Evolutionary conservation across 768 basidiomycete species (phyloP).

Genomic region (Neoboletus brunneissimus): DNA sequence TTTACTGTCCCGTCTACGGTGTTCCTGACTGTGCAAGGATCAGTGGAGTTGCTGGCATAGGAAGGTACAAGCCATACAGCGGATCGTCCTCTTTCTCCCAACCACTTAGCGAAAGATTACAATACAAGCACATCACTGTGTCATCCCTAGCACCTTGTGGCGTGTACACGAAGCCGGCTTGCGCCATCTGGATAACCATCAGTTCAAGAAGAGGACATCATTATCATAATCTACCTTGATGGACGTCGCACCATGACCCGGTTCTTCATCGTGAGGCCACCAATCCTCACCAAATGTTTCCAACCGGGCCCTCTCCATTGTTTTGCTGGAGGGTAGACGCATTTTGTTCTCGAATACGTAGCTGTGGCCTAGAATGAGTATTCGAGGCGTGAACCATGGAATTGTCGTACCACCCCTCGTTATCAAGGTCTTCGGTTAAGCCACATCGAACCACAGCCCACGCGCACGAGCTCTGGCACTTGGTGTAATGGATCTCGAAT

Average conservation of each 20-base stretch:
- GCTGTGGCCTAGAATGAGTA: constrained; percentile 35
- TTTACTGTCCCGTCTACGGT: constrained; percentile 62
- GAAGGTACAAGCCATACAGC: constrained; percentile 48
- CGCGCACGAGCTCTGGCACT: constrained; percentile 63
- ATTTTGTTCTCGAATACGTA: constrained; percentile 56
- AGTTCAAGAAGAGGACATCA: neutral
- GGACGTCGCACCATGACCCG: constrained; percentile 67
- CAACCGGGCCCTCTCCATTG: constrained; percentile 70
- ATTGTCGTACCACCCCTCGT: constrained; percentile 50
- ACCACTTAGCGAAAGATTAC: constrained; percentile 71
- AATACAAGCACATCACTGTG: constrained; percentile 83
- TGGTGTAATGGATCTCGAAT: constrained; percentile 73
- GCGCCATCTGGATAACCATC: constrained; percentile 57
- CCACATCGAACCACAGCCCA: constrained; percentile 85
- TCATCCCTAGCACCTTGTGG: constrained; percentile 71
- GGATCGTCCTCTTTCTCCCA: constrained; percentile 92
- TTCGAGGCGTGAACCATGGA: neutral
- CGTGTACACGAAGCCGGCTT: constrained; percentile 82
- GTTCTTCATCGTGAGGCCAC: constrained; percentile 73
- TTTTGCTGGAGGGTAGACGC: constrained; percentile 63
- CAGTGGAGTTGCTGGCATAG: neutral
- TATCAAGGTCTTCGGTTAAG: constrained; percentile 53
- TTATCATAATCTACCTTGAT: constrained; percentile 48
- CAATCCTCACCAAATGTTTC: constrained; percentile 66
- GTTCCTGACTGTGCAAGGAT: constrained; percentile 56